Evolutionary conservation across 1,284 basidiomycete species (phyloP).

Genomic region (Gymnopus androsaceus): DNA sequence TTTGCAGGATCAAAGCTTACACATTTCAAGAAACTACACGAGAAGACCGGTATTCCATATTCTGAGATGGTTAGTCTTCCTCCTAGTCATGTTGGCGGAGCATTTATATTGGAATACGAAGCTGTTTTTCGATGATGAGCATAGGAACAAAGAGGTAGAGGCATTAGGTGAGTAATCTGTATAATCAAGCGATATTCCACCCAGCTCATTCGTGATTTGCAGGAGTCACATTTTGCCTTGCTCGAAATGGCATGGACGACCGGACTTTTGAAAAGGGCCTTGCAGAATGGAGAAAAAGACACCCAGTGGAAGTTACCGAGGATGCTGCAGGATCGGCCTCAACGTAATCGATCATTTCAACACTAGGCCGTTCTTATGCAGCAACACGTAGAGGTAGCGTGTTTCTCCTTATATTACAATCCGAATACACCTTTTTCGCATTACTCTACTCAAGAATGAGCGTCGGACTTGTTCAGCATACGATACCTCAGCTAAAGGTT

Average conservation of each 20-base stretch:
- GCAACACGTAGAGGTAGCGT: neutral
- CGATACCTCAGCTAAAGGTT: neutral
- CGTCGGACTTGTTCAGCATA: neutral
- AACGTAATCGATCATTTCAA: too few relatives aligned
- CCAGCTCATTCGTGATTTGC: neutral
- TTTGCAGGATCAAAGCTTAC: conserved; percentile 72
- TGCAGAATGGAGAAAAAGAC: conserved; percentile 56
- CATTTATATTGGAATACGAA: conserved; percentile 25
- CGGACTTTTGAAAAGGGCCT: conserved; percentile 63
- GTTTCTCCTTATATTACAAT: neutral
- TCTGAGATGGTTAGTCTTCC: conserved; percentile 73
- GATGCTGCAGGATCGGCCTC: neutral
- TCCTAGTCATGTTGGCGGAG: too few relatives aligned
- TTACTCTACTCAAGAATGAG: neutral
- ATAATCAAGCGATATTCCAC: neutral
- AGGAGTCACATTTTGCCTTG: conserved; percentile 75
- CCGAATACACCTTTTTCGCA: neutral
- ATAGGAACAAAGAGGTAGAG: conserved; percentile 77
- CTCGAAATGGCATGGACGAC: conserved; percentile 53
- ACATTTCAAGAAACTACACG: conserved; percentile 79
- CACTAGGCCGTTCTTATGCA: too few relatives aligned
- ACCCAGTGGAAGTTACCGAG: conserved; percentile 25
- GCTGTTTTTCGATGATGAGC: conserved; percentile 87
- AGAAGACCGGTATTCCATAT: conserved; percentile 80
- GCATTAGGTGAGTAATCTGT: conserved; percentile 49